Base-by-base conservation (phyloP, 208 protist species). In the Phytomonas francai region DNA sequence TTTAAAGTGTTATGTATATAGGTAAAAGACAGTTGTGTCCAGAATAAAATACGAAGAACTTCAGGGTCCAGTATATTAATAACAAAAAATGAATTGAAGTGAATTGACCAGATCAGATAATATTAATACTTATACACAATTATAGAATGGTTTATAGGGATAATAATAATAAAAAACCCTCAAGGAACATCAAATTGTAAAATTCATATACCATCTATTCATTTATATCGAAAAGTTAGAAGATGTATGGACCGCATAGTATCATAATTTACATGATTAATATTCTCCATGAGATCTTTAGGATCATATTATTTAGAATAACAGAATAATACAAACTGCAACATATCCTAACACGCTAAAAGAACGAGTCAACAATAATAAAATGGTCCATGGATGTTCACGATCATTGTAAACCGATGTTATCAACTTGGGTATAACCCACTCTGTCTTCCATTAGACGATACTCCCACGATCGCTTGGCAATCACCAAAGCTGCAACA, bases 401-500 rank as follows among this genome's bases (percentile, higher is more conserved):
- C 25, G n/a, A 25, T 27, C 25, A 57, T 57, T 27, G 22, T 57
- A 57, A 57, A 57, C 49, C 25, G 22, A 25, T 27, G 22, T 57
- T 57, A n/a, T n/a, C n/a, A n/a, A n/a, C n/a, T n/a, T 63, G 72
- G 39, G 63, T 67, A 58, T 74, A 83, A 7, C 73, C 51, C 16
- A 84, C 33, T 29, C 76, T 84, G 2, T 84, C 80, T 70, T 93
- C 84, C 27, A 95, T 79, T 22, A 95, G 72, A 66, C 89, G 79
- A 36, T 84, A 70, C 65, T 93, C 83, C 72, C 87, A 90, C 61
- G 76, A 77, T n/a, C 65, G 60, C 57, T 91, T 84, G 58, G 93
- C 84, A 63, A 94, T 92, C 76, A 93, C 84, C 0, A 96, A 78
- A 30, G 87, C 91, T 14, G 88, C 91, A 30, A 94, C 88, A 66